Evolutionary conservation across 2,329 filamentous ascomycete species (phyloP).

Genomic region (Tothia fuscella): DNA sequence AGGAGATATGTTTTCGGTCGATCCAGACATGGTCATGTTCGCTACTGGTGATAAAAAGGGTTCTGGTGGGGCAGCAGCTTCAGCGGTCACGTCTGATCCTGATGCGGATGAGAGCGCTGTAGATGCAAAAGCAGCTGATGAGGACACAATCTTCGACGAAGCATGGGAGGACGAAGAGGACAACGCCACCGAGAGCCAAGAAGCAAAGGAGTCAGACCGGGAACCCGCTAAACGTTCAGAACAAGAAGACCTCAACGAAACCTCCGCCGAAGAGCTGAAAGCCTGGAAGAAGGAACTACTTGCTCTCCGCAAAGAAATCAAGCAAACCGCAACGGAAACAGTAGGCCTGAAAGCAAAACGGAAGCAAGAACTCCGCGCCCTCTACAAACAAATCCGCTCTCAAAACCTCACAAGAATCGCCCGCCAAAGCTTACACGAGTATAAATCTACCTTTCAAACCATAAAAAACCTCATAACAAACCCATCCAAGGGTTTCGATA

Average conservation of each 20-base stretch:
- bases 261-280: constrained; percentile 17
- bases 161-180: background rate
- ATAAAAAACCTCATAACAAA: no score
- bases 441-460: no score
- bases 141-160: no score
- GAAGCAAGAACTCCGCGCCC: constrained; percentile 64
- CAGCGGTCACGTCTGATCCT: constrained; percentile 9
- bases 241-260: constrained; percentile 12
- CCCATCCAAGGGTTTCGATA: no score
- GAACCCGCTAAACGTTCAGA: constrained; percentile 18
- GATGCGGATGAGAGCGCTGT: constrained; percentile 16
- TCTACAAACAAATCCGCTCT: constrained; percentile 37
- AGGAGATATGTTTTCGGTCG: constrained; percentile 95
- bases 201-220: no score
- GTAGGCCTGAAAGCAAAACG: constrained; percentile 52
- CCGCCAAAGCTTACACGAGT: no score
- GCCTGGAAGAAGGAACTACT: constrained; percentile 43
- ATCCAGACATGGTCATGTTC: constrained; percentile 75
- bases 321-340: constrained; percentile 45
- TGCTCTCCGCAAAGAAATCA: constrained; percentile 35
- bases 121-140: constrained; percentile 13
- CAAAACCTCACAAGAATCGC: no score
- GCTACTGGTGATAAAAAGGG: no score
- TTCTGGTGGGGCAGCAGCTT: constrained; percentile 1
- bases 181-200: no score